Evolutionary conservation across 306 rosid species (phyloP), one percentile per base, ranked within the genome.

Genomic region (Vigna unguiculata): DNA sequence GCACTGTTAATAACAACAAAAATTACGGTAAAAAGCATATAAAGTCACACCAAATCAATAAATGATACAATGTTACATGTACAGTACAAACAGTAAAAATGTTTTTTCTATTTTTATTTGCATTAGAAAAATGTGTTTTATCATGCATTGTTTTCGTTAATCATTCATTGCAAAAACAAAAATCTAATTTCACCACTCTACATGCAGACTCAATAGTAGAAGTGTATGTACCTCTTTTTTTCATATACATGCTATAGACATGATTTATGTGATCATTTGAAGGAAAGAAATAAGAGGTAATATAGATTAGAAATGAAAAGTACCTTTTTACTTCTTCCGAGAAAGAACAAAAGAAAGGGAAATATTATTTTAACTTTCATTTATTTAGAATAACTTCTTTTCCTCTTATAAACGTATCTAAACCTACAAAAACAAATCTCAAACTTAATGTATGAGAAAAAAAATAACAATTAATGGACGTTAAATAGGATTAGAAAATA

Each of bases 1-100:
- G 16, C 40, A 61, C 58, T 51, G 72, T 71, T 79, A 48, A 16
- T 70, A 60, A 60, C 68, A 70, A 63, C 85, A 53, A 55, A 60
- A 83, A 43, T 55, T 48, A 64, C 66, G 74, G 41, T 80, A 21
- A 70, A 74, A 78, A 74, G 69, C 55, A 61, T 60, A 41, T 47
- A 30, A 36, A 80, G 34, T 32, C 51, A 57, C 30, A 19, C 63
- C 48, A 73, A 51, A 48, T 72, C 55, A 52, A 53, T 25, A 38
- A 16, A 22, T 6, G 1, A 38, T 54, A 54, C 22, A 54, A 57
- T 45, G 24, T 57, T 13, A 9, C 9, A 41, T 28, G 40, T 32
- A 32, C 36, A 4, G 1, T 32, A 12, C 12, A 20, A 34, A 24
- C 11, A 65, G 17, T 65, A 6, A 9, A 46, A 46, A 13, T 14